phyloP scores from a whole-genome alignment of 768 basidiomycete genomes.

The Boletus rubropictus region DNA sequence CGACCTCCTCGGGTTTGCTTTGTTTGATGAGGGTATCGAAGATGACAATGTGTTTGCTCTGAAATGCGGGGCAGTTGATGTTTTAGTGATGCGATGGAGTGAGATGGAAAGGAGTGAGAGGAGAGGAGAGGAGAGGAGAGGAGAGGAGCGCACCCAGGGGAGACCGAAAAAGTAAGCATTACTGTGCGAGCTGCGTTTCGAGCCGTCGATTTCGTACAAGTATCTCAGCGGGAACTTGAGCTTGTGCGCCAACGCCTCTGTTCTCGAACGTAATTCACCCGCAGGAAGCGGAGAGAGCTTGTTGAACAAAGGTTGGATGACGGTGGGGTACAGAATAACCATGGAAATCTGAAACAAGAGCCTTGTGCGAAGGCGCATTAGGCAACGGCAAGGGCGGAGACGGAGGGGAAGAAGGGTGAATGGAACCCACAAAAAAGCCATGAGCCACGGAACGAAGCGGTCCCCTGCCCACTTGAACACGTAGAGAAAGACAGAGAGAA shows the following conservation, averaged over 20 bases:
- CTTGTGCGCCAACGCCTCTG: conserved; percentile 70
- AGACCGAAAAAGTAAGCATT: conserved; percentile 99
- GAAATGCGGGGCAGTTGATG: not conserved
- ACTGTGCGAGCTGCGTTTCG: conserved; percentile 89
- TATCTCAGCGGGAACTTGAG: conserved; percentile 93
- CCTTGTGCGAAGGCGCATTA: conserved; percentile 33
- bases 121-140: not conserved
- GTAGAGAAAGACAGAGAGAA: conserved; percentile 80
- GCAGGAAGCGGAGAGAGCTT: conserved; percentile 81
- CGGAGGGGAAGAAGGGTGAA: conserved; percentile 23
- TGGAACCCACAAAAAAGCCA: conserved; percentile 71
- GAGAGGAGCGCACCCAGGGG: conserved; percentile 67
- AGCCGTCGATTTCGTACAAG: conserved; percentile 95
- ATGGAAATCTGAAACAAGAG: conserved; percentile 78
- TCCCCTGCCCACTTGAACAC: conserved; percentile 94
- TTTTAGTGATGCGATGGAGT: not conserved
- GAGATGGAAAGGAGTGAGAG: not conserved
- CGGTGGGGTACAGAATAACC: conserved; percentile 74
- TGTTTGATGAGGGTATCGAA: conserved; percentile 96
- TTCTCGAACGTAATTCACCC: conserved; percentile 71
- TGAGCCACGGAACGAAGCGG: conserved; percentile 87
- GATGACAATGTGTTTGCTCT: conserved; percentile 94
- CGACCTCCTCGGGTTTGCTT: conserved; percentile 85
- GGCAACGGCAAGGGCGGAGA: not conserved
- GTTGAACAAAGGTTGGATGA: conserved; percentile 97